Percentiles rank a stretch among this genome's conserved stretches.
Evolutionary conservation across 2,329 filamentous ascomycete genomes (phyloP).

Genomic region (Zymoseptoria crescenta): DNA sequence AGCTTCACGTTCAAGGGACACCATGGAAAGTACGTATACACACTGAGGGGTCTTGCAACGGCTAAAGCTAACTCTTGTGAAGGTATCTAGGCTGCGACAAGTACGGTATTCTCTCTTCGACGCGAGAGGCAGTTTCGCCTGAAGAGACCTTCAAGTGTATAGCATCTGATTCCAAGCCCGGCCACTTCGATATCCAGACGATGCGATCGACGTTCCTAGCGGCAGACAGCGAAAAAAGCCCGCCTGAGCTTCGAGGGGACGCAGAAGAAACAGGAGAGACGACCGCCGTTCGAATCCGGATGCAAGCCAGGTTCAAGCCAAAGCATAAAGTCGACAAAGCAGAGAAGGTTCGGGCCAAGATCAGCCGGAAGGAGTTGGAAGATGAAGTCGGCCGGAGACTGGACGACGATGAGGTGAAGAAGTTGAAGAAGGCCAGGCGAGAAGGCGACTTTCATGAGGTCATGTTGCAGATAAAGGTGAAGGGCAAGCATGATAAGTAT

Average conservation of each 20-base stretch:
- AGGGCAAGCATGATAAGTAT: conserved; percentile 88
- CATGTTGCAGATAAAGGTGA: conserved; percentile 78
- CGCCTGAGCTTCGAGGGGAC: conserved; percentile 68
- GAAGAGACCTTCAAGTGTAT: conserved; percentile 67
- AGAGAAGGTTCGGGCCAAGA: conserved; percentile 74
- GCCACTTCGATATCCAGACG: conserved; percentile 22
- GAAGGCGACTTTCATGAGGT: conserved; percentile 88
- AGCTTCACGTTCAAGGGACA: conserved; percentile 77
- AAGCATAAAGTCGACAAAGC: conserved; percentile 70
- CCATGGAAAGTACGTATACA: conserved; percentile 59
- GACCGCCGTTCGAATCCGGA: conserved; percentile 72
- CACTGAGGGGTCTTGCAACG: neutral
- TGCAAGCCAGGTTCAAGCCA: conserved; percentile 94
- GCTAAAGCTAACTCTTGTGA: conserved; percentile 1
- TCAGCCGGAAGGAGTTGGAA: conserved; percentile 64
- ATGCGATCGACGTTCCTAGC: conserved; percentile 63
- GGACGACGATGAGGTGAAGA: conserved; percentile 73
- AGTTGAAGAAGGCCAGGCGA: conserved; percentile 70
- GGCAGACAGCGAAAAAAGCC: conserved; percentile 40
- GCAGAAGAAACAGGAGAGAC: conserved; percentile 58
- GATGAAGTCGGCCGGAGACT: conserved; percentile 24
- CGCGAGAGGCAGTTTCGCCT: conserved; percentile 70
- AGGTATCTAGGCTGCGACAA: conserved; percentile 84
- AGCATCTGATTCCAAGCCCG: conserved; percentile 7
- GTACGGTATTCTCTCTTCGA: conserved; percentile 68